A percentile compares a stretch with the other conserved stretches of the same genome.
Conservation (phyloP, 2,329 filamentous ascomycete species). For the Herpotrichia juniperi region DNA sequence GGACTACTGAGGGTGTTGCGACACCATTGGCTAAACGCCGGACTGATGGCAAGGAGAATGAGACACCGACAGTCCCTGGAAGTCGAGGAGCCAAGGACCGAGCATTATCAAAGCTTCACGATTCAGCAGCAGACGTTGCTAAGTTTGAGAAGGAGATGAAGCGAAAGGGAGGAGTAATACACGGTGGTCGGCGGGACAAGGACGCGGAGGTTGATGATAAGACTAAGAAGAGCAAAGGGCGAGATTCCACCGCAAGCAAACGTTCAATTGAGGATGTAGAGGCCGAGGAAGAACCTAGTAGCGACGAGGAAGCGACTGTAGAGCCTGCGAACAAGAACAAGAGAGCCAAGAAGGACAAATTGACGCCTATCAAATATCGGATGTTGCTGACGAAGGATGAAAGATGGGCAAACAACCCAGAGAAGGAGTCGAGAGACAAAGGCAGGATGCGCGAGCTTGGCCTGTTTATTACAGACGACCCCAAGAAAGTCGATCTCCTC, state of each 20-base stretch:
- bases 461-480: constrained; percentile 79
- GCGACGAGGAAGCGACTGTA: constrained; percentile 53
- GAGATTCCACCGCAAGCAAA: constrained; percentile 51
- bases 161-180: constrained; percentile 70
- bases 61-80: constrained; percentile 76
- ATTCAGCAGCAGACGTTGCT: constrained; percentile 81
- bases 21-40: constrained; percentile 58
- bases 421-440: constrained; percentile 81
- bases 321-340: constrained; percentile 68
- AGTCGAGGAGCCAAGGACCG: constrained; percentile 88
- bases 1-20: constrained; percentile 38
- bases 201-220: constrained; percentile 46
- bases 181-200: constrained; percentile 54
- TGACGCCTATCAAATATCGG: constrained; percentile 72
- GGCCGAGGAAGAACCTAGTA: constrained; percentile 39
- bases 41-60: constrained; percentile 75
- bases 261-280: constrained; percentile 54
- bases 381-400: constrained; percentile 85
- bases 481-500: constrained; percentile 79
- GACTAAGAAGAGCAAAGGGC: constrained; percentile 32
- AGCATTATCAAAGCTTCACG: constrained; percentile 77
- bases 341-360: constrained; percentile 54
- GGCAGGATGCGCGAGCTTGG: constrained; percentile 82
- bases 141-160: constrained; percentile 95
- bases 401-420: constrained; percentile 75